A percentile compares a stretch with the other conserved stretches of the same genome.
Conservation (phyloP, 169 alveolate genomes). For the Plasmodium vinckei region DNA sequence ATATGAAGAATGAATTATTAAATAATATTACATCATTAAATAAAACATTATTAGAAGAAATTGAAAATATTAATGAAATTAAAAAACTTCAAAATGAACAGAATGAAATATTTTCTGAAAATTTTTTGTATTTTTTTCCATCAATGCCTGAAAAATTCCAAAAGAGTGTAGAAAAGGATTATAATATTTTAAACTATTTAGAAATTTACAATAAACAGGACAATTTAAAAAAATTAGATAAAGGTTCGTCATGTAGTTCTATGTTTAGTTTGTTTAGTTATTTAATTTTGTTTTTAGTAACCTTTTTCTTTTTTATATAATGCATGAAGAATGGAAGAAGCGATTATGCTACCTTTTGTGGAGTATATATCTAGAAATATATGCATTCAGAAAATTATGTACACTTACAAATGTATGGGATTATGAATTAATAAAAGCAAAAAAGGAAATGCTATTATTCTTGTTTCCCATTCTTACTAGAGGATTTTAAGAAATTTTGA, state of each 20-base stretch:
- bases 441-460: no score
- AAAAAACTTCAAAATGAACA: slow-evolving; percentile 57
- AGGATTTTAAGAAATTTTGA: no score
- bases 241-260: background rate
- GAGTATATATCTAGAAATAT: no score
- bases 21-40: slow-evolving; percentile 65
- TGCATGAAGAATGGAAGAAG: no score
- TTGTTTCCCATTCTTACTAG: no score
- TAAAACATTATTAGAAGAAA: slow-evolving; percentile 56
- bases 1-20: slow-evolving; percentile 47
- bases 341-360: no score
- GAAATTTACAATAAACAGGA: slow-evolving; percentile 14
- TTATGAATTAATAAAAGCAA: no score
- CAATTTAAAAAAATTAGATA: background rate
- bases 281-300: no score
- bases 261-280: no score
- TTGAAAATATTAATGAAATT: slow-evolving; percentile 64
- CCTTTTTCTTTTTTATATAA: no score
- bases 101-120: slow-evolving; percentile 68
- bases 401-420: no score
- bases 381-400: no score
- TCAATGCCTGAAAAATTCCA: slow-evolving; percentile 22
- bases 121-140: slow-evolving; percentile 47
- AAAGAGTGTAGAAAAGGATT: background rate
- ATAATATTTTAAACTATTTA: slow-evolving; percentile 30